Conservation (phyloP, 208 protist genomes). For the Acanthamoeba polyphaga region DNA sequence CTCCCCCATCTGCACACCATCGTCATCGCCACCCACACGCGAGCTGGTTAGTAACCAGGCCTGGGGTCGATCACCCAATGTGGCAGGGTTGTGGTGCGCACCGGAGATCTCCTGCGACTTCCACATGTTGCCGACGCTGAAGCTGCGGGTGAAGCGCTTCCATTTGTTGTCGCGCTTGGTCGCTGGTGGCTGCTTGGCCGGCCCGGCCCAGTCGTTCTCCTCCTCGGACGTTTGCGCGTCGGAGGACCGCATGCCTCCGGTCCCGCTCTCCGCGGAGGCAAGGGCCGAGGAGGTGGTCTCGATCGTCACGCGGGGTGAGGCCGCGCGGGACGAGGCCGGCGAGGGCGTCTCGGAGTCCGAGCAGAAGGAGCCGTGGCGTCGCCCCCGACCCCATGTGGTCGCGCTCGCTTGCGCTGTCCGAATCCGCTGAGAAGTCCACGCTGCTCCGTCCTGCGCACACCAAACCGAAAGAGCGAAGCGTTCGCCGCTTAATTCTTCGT, state of each 20-base stretch:
- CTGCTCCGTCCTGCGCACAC: neutral
- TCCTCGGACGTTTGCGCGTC: constrained; percentile 9
- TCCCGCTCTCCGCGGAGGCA: neutral
- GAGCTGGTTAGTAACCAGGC: too few species aligned
- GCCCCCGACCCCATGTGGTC: neutral
- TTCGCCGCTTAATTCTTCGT: neutral
- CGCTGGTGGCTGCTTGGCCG: neutral
- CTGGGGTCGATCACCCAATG: too few species aligned
- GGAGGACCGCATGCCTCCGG: neutral
- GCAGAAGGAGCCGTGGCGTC: neutral
- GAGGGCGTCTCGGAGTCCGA: constrained; percentile 1
- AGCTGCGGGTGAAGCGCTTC: constrained; percentile 49
- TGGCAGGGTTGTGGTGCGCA: neutral
- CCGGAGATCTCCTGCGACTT: constrained; percentile 30
- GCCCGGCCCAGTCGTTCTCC: neutral
- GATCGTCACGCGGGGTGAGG: neutral
- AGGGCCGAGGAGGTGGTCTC: neutral
- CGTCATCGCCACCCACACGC: too few species aligned
- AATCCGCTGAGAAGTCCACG: constrained; percentile 7
- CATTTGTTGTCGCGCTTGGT: constrained; percentile 8
- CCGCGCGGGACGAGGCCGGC: neutral
- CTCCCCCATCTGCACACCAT: too few species aligned
- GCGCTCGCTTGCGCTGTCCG: constrained; percentile 18
- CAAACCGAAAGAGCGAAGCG: neutral
- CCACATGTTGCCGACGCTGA: constrained; percentile 29